Percentiles rank a stretch among this genome's conserved stretches.
phyloP scores from a whole-genome alignment of 306 rosid species.

The Argentina anserina region DNA sequence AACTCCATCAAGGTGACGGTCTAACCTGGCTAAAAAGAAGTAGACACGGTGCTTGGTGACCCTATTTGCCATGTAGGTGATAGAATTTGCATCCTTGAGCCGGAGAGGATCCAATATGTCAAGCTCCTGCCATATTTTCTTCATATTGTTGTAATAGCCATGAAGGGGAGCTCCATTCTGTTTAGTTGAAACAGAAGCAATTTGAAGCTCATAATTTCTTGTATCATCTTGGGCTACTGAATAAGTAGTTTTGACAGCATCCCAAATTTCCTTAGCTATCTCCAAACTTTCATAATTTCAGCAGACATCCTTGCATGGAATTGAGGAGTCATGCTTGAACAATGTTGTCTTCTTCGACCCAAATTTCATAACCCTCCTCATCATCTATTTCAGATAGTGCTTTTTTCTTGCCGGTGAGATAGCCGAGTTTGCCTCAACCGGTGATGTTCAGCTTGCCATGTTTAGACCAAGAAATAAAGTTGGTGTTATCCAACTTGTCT shows the following conservation, averaged over 20 bases:
- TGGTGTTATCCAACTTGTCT: not conserved
- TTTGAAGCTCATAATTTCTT: not conserved
- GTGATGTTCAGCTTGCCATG: not conserved
- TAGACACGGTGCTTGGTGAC: not conserved
- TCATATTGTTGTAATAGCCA: not conserved
- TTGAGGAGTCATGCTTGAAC: not conserved
- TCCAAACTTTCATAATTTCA: not conserved
- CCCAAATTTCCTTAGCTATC: not conserved
- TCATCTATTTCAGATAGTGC: not conserved
- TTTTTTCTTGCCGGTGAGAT: not conserved
- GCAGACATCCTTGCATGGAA: not conserved
- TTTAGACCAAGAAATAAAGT: not conserved
- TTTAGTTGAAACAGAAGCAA: not conserved
- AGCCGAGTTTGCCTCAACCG: not conserved
- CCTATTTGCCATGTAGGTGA: not conserved
- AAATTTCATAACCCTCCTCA: not conserved
- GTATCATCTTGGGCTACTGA: not conserved
- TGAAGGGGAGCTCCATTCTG: not conserved
- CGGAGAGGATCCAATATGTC: not conserved
- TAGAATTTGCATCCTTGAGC: no score
- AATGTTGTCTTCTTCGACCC: not conserved
- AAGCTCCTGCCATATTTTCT: not conserved
- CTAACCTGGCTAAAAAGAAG: not conserved
- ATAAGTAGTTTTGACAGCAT: not conserved
- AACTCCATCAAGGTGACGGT: not conserved